Evolutionary conservation across 768 basidiomycete genomes (phyloP).

Genomic region (Lentinula aciculospora): DNA sequence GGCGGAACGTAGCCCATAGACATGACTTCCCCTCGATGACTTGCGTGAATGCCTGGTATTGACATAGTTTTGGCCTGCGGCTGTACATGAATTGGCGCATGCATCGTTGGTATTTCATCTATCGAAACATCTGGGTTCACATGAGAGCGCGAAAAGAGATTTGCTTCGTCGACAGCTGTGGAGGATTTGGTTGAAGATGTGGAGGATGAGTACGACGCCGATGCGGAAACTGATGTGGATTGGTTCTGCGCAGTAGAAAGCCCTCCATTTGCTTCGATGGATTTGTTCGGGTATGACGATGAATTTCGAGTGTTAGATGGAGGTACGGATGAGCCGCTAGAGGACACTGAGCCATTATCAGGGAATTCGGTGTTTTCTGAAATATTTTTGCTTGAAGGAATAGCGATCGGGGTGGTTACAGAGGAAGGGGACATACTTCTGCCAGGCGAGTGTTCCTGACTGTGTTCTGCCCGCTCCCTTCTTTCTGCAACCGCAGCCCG

Average conservation of each 20-base stretch:
- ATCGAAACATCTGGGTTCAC: conserved; percentile 4
- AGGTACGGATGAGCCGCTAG: neutral
- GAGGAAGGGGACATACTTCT: conserved; percentile 10
- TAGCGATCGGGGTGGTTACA: conserved; percentile 12
- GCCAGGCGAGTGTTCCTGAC: conserved; percentile 17
- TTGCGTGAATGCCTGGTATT: conserved; percentile 84
- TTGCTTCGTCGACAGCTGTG: conserved; percentile 29
- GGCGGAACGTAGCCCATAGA: conserved; percentile 73
- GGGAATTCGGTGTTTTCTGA: neutral
- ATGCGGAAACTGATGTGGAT: conserved; percentile 5
- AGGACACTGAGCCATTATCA: neutral
- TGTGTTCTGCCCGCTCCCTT: conserved; percentile 30
- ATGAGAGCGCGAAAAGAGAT: conserved; percentile 10
- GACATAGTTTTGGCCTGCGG: conserved; percentile 79
- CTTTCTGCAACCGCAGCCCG: conserved; percentile 72
- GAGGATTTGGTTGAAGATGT: conserved; percentile 18
- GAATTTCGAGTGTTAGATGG: neutral
- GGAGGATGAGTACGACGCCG: conserved; percentile 18
- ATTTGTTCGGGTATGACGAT: neutral
- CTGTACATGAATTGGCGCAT: conserved; percentile 63
- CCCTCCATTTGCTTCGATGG: neutral
- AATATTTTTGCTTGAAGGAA: conserved; percentile 1
- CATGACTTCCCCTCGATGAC: conserved; percentile 81
- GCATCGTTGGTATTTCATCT: conserved; percentile 20
- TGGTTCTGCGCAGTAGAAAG: conserved; percentile 7